Evolutionary conservation across 2,329 filamentous ascomycete species (phyloP), one percentile per base, ranked within the genome.

Genomic region (Beauveria pseudobassiana): DNA sequence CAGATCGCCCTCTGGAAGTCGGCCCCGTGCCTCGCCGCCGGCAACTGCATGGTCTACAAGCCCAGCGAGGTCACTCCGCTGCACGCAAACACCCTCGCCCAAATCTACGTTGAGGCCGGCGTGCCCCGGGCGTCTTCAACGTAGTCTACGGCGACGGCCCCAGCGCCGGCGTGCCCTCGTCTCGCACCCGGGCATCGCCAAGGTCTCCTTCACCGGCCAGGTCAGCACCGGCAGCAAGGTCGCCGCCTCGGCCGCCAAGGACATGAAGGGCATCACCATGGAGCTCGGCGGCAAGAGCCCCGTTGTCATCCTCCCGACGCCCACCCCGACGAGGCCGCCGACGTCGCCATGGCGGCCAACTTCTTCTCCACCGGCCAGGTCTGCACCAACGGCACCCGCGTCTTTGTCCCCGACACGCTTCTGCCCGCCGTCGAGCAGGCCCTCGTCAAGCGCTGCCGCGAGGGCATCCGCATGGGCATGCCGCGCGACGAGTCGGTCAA

Each of bases 1-100:
- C 91, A 96, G 73, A 96, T 96, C 66, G 91, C 91, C 9, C 80
- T 96, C 1, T 96, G 91, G 91, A 96, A 96, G 75, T 92, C 89
- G 1, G 90, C 89, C 0, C 89, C 91, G 0, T 95, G 91, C 68
- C 81, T 96, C 16, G 90, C 91, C 3, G 91, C 91, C 1, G 91
- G 91, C 22, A 96, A 96, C 75, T 90, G 88, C 70, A 93, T 96
- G 88, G 84, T 96, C 50, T 96, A 96, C 78, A 96, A 96, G 76
- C 90, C 91, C 8, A 93, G 89, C 66, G 91, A 96, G 77, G 89
- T 90, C 73, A 96, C 91, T 0, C 90, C 90, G 5, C 80, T 96
- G n/a, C 91, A 96, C 70, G 90, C 83, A 38, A 83, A 90, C 64
- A 82, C 85, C 18, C 82, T 96, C 1, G 91, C 91, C 10, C 80